These are phyloP conservation scores for Fusarium phyllophilum DNA, from an alignment of 2,329 filamentous ascomycete genomes.

Conservation along the genomic window DNA sequence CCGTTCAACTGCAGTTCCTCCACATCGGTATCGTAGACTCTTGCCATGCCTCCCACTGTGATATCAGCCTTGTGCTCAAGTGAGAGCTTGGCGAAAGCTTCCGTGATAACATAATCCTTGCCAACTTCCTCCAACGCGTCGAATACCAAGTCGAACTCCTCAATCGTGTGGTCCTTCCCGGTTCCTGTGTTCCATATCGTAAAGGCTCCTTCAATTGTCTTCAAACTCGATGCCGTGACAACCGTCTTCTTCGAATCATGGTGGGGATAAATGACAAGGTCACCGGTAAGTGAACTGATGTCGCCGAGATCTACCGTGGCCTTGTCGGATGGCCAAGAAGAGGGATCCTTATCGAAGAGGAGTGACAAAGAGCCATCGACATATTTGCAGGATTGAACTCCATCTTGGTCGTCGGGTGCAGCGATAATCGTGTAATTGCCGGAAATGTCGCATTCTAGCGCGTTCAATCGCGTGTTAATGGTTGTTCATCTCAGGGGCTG, in stretches of 20 bases:
- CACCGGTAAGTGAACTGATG: conserved; percentile 34
- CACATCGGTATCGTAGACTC: conserved; percentile 38
- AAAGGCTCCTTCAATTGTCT: conserved; percentile 35
- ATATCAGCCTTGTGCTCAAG: conserved; percentile 36
- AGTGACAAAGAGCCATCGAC: conserved; percentile 44
- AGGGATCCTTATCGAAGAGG: conserved; percentile 39
- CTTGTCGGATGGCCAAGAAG: conserved; percentile 38
- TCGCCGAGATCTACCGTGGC: conserved; percentile 41
- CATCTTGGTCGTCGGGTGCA: conserved; percentile 29
- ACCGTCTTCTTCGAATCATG: conserved; percentile 38
- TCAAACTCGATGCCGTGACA: conserved; percentile 34
- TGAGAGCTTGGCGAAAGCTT: conserved; percentile 31
- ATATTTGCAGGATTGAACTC: conserved; percentile 39
- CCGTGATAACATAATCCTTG: conserved; percentile 40
- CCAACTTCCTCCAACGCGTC: conserved; percentile 35
- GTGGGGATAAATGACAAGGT: conserved; percentile 43
- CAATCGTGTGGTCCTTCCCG: conserved; percentile 17
- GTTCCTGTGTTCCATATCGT: conserved; percentile 41
- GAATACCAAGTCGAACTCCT: conserved; percentile 35
- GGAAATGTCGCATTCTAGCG: conserved; percentile 40
- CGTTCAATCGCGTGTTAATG: conserved; percentile 7
- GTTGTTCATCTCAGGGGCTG: neutral
- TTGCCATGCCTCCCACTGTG: conserved; percentile 34
- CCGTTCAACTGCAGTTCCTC: conserved; percentile 35
- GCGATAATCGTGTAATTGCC: conserved; percentile 44